phyloP scores from a whole-genome alignment of 495 filamentous ascomycete genomes.

The Darksidea phi region DNA sequence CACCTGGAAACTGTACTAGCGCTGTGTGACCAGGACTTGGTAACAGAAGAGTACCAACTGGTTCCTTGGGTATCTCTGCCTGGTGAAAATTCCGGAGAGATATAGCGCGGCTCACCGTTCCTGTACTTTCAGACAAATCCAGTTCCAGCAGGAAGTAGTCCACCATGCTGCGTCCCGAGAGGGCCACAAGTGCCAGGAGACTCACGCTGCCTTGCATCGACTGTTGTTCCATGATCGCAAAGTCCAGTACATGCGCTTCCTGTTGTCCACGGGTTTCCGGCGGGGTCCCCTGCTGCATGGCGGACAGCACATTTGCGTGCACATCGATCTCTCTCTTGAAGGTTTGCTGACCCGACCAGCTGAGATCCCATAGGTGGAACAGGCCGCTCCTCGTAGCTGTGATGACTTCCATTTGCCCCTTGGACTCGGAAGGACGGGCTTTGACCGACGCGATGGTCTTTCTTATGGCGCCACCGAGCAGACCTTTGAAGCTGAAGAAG shows the following conservation, averaged over 20 bases:
- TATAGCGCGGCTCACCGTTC: conserved; percentile 50
- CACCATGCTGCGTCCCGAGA: conserved; percentile 8
- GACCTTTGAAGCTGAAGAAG: conserved; percentile 60
- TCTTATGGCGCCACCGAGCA: conserved; percentile 56
- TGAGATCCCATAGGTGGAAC: conserved; percentile 81
- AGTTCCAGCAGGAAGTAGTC: conserved; percentile 48
- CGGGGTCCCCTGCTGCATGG: conserved; percentile 17
- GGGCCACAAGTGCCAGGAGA: conserved; percentile 34
- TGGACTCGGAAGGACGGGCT: conserved; percentile 62
- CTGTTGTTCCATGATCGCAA: conserved; percentile 42
- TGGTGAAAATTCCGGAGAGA: conserved; percentile 61
- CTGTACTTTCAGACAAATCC: conserved; percentile 27
- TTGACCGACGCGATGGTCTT: conserved; percentile 76
- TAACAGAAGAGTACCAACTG: conserved; percentile 65
- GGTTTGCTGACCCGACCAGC: conserved; percentile 69
- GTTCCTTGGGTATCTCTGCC: conserved; percentile 45
- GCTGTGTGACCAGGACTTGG: conserved; percentile 74
- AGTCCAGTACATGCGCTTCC: conserved; percentile 49
- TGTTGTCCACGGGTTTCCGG: conserved; percentile 27
- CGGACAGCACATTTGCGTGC: conserved; percentile 45
- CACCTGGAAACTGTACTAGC: conserved; percentile 76
- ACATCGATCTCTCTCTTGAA: conserved; percentile 55
- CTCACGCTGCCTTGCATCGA: conserved; percentile 22
- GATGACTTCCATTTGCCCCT: conserved; percentile 82
- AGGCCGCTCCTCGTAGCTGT: conserved; percentile 70